Evolutionary conservation across 75 land plant genomes (phyloP).

Genomic region (Cryptomeria japonica): DNA sequence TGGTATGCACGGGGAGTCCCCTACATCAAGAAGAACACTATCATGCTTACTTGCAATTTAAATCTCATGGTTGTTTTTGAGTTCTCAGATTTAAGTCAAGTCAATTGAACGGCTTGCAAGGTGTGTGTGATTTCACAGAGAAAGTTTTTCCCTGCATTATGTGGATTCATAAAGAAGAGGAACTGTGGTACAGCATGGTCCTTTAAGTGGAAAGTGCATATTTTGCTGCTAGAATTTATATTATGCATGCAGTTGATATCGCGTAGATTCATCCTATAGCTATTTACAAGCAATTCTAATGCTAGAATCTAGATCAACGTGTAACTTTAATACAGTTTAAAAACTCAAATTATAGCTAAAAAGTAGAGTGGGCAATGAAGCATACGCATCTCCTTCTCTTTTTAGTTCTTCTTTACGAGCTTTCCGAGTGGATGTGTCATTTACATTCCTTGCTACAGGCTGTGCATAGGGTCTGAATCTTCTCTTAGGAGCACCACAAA

Average conservation of each 20-base stretch:
- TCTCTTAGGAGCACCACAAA: conserved; percentile 91
- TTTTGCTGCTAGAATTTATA: background rate
- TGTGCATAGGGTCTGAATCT: conserved; percentile 81
- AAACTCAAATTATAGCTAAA: background rate
- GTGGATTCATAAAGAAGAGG: background rate
- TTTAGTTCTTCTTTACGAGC: conserved; percentile 82
- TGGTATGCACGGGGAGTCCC: no score
- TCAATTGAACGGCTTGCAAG: no score
- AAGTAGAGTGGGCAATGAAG: background rate
- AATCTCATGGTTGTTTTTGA: no score
- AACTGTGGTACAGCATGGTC: background rate
- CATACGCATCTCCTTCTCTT: conserved; percentile 83
- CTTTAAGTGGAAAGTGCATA: background rate
- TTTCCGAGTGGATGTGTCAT: conserved; percentile 62
- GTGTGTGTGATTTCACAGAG: no score
- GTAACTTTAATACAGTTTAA: background rate
- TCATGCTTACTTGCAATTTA: no score
- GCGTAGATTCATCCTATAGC: background rate
- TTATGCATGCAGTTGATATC: background rate
- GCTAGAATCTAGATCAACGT: background rate
- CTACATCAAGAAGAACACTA: no score
- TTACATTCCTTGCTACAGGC: conserved; percentile 65
- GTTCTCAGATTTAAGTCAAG: no score
- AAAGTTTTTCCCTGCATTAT: no score
- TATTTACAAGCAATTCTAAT: background rate